Base-by-base conservation (phyloP, 148 eudicot species). In the Fagopyrum homotropicum region DNA sequence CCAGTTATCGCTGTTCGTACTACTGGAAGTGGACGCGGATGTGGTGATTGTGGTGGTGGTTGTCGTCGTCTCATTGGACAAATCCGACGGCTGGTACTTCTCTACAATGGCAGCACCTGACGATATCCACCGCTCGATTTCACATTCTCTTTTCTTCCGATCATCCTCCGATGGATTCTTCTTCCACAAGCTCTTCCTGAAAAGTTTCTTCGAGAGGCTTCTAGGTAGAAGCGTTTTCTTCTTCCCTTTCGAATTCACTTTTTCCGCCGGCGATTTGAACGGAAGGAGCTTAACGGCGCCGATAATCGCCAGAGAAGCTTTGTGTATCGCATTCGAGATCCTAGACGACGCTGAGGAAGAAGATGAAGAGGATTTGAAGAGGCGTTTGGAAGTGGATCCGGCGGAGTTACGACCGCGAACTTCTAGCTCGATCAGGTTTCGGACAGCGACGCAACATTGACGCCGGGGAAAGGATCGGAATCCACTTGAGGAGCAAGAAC, bases 401-500 rank as follows among this genome's bases (percentile, higher is more conserved):
- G 50, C 16, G 54, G 15, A 49, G 72, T 44, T 68, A 8, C 45
- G 45, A 4, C 26, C n/a, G 8, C 45, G 72, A 8, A 68, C 9
- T 15, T 72, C 73, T 7, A 45, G 7, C 12, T 70, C 73, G 51
- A 70, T 45, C 35, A 72, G 73, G 55, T n/a, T 70, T 2, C 54
- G 73, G 22, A 49, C 73, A 6, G 0, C 87, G 4, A 87, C 79
- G 81, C 98, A 89, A 74, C 93, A 90, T 55, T 87, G 88, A 1
- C 82, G 81, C 14, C 98, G 81, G 2, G 96, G 98, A 72, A 84
- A 88, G 0, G 93, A 87, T 14, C 86, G 82, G 85, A 92, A 93
- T 44, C 98, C 98, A 78, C 77, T 90, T 54, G 98, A 90, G 4
- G 98, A 93, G 77, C 96, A 93, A 0, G 98, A 93, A 75, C 91